phyloP scores from a whole-genome alignment of 805 yeast genomes.

The Citeromyces nyonsensis region DNA sequence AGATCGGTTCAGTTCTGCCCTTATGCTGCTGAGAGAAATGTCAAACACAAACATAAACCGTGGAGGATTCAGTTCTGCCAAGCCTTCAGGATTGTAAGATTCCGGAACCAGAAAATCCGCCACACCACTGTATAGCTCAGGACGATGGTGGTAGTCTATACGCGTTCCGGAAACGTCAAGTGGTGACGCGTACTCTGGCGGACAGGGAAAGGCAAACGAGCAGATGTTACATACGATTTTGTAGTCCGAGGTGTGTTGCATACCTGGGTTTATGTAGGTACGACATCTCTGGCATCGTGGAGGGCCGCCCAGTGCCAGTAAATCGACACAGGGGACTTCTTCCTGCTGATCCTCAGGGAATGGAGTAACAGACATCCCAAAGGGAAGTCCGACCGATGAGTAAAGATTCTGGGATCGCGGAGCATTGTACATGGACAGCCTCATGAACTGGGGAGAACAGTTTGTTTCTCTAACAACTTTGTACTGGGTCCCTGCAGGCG shows the following conservation, averaged over 20 bases:
- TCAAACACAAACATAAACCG: constrained; percentile 68
- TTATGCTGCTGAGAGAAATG: constrained; percentile 40
- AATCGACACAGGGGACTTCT: constrained; percentile 58
- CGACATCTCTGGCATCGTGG: constrained; percentile 89
- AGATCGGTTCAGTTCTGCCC: constrained; percentile 44
- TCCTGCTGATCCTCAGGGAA: constrained; percentile 49
- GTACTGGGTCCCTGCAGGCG: constrained; percentile 62
- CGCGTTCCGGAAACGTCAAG: constrained; percentile 47
- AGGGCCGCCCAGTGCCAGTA: constrained; percentile 43
- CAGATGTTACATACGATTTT: constrained; percentile 78
- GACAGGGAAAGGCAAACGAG: constrained; percentile 54
- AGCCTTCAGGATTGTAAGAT: constrained; percentile 40
- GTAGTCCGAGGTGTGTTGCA: constrained; percentile 48
- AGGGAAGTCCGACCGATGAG: constrained; percentile 57
- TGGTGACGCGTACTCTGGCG: constrained; percentile 50
- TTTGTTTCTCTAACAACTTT: constrained; percentile 70
- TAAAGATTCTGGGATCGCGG: constrained; percentile 65
- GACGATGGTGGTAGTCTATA: constrained; percentile 44
- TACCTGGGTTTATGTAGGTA: constrained; percentile 75
- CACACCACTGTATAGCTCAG: constrained; percentile 72
- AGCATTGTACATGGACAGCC: constrained; percentile 68
- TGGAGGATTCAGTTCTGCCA: constrained; percentile 26
- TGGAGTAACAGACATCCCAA: constrained; percentile 73
- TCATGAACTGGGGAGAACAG: constrained; percentile 65
- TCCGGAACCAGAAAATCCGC: constrained; percentile 74